Base-by-base conservation (phyloP, 192 early-diverging fungal genomes). In the Polychytrium aggregatum region DNA sequence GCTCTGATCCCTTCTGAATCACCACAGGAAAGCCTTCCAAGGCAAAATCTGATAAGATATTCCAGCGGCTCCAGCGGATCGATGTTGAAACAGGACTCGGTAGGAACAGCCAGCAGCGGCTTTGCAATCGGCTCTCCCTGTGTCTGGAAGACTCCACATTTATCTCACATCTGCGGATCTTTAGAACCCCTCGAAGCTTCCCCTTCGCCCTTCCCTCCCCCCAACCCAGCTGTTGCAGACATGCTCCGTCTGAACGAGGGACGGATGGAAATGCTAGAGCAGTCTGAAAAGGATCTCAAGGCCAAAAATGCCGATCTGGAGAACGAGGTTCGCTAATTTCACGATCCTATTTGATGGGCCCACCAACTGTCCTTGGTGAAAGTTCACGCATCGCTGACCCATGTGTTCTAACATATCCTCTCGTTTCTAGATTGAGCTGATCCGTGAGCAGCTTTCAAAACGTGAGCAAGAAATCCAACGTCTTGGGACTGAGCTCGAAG, bases 81-180 rank as follows among this genome's bases (percentile, higher is more conserved):
- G 74, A 77, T 40, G 33, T 77, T 17, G 71, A 72, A 44, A 77
- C 74, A 5, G 74, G 74, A 4, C 46, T 70, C 11, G 62, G 62
- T 70, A 52, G 18, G 50, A 3, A 40, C 21, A 16, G 8, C 18
- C 14, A 2, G 21, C 43, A n/a, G 3, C 52, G 7, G n/a, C n/a
- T n/a, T n/a, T n/a, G n/a, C n/a, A n/a, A n/a, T n/a, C n/a, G n/a
- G n/a, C n/a, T n/a, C n/a, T n/a, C n/a, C n/a, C n/a, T n/a, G n/a
- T n/a, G n/a, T n/a, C n/a, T n/a, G n/a, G n/a, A n/a, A n/a, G n/a
- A n/a, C n/a, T n/a, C n/a, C n/a, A n/a, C n/a, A n/a, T n/a, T n/a
- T n/a, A n/a, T n/a, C n/a, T n/a, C n/a, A n/a, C n/a, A n/a, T n/a
- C n/a, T n/a, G n/a, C n/a, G n/a, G n/a, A n/a, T n/a, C n/a, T n/a